phyloP scores from a whole-genome alignment of 495 filamentous ascomycete species.

The Cryomyces antarcticus region DNA sequence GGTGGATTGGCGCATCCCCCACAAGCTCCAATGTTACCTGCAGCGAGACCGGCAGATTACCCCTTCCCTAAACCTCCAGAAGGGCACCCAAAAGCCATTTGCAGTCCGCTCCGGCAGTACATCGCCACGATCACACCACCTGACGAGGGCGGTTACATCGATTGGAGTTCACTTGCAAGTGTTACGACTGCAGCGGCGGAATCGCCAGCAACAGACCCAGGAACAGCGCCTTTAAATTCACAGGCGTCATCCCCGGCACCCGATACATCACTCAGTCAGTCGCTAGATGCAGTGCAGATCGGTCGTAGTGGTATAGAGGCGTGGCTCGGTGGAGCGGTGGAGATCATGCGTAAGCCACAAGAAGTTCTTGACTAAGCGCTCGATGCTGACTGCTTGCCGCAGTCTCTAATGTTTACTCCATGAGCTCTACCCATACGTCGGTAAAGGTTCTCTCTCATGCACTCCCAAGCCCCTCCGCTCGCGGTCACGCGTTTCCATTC shows the following conservation, averaged over 20 bases:
- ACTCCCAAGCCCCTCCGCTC: constrained; percentile 34
- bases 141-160: constrained; percentile 8
- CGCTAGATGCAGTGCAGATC: constrained; percentile 1
- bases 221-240: background rate
- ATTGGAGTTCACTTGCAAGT: constrained; percentile 11
- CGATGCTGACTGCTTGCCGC: background rate
- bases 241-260: background rate
- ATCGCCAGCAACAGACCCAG: constrained; percentile 12
- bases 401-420: background rate
- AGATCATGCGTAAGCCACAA: constrained; percentile 2
- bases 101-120: constrained; percentile 1
- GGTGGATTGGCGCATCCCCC: background rate
- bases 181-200: constrained; percentile 8
- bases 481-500: constrained; percentile 28
- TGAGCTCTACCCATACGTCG: constrained; percentile 12
- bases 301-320: background rate
- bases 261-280: background rate
- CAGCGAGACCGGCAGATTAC: background rate
- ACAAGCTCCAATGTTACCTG: background rate
- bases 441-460: constrained; percentile 41
- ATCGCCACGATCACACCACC: constrained; percentile 16
- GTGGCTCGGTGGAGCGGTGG: background rate
- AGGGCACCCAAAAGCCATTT: background rate
- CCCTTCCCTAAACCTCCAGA: background rate
- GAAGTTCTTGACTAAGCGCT: background rate